Evolutionary conservation across 2,329 filamentous ascomycete genomes (phyloP).

Genomic region (Aschersonia sp.): DNA sequence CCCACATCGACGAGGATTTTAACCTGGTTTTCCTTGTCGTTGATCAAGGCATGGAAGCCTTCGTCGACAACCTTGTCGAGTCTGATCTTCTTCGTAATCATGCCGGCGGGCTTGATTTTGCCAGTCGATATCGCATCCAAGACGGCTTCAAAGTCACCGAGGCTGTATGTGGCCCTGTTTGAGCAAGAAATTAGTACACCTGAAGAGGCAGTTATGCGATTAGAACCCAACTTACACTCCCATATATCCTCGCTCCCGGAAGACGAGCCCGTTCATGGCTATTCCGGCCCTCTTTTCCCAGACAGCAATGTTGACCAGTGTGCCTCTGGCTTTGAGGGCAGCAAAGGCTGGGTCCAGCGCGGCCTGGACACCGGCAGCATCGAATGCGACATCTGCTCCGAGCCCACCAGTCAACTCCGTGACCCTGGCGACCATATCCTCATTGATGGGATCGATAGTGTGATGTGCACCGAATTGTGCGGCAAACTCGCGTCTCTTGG

Average conservation of each 20-base stretch:
- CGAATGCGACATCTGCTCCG: conserved; percentile 45
- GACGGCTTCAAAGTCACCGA: conserved; percentile 38
- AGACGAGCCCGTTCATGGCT: conserved; percentile 10
- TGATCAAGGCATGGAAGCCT: conserved; percentile 40
- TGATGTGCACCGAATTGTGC: conserved; percentile 27
- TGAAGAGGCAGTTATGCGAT: too few species aligned
- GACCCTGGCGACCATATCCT: conserved; percentile 30
- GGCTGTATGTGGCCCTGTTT: conserved; percentile 20
- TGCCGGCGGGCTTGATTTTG: conserved; percentile 33
- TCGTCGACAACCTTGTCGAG: conserved; percentile 41
- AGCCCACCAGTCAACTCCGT: conserved; percentile 29
- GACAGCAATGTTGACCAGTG: conserved; percentile 49
- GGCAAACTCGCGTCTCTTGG: conserved; percentile 25
- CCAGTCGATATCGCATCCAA: conserved; percentile 29
- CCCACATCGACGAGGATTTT: conserved; percentile 42
- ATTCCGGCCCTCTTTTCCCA: conserved; percentile 34
- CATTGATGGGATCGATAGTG: conserved; percentile 23
- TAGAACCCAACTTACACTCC: conserved; percentile 7
- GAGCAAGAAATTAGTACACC: not conserved
- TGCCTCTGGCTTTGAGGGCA: conserved; percentile 36
- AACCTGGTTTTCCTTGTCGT: conserved; percentile 46
- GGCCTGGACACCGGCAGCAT: conserved; percentile 44
- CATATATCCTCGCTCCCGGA: conserved; percentile 9
- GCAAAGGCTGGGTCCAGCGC: conserved; percentile 30
- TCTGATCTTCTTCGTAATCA: conserved; percentile 46